Percentiles rank a stretch among this genome's conserved stretches.
Conservation (phyloP, 257 asterid species). For the Solanum neorickii region DNA sequence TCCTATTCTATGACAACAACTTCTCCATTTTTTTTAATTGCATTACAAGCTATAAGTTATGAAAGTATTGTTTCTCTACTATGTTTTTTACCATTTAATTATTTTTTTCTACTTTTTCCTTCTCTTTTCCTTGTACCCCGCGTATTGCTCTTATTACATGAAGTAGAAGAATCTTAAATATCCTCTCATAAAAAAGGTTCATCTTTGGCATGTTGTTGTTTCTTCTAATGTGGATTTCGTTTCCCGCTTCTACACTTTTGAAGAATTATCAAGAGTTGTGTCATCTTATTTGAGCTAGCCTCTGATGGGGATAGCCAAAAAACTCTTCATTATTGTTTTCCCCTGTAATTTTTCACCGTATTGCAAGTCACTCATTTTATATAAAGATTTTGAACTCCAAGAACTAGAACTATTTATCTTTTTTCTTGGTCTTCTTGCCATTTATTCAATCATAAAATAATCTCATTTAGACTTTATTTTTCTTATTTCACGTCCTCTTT, state of each 20-base stretch:
- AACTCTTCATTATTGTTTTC: too few relatives aligned
- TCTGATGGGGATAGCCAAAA: too few relatives aligned
- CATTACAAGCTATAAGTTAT: slow-evolving; percentile 28
- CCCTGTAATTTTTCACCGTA: too few relatives aligned
- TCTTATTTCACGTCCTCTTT: neutral
- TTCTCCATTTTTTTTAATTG: slow-evolving; percentile 12
- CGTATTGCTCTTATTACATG: too few relatives aligned
- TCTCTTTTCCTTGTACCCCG: neutral
- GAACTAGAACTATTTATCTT: neutral
- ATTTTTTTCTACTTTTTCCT: neutral
- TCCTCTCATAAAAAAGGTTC: neutral
- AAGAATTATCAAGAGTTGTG: too few relatives aligned
- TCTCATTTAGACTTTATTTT: neutral
- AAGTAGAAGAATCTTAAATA: too few relatives aligned
- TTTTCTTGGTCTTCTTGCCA: slow-evolving; percentile 2
- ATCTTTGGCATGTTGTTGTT: neutral
- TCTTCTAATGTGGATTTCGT: too few relatives aligned
- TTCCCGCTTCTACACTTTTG: too few relatives aligned
- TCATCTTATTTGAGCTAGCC: too few relatives aligned
- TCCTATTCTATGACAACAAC: slow-evolving; percentile 1
- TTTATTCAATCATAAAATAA: neutral
- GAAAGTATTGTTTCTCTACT: slow-evolving; percentile 24
- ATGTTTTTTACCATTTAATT: neutral
- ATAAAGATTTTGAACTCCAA: too few relatives aligned
- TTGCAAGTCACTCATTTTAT: too few relatives aligned